Conservation (phyloP, 2,329 filamentous ascomycete genomes). For the Chaetomium sp. region DNA sequence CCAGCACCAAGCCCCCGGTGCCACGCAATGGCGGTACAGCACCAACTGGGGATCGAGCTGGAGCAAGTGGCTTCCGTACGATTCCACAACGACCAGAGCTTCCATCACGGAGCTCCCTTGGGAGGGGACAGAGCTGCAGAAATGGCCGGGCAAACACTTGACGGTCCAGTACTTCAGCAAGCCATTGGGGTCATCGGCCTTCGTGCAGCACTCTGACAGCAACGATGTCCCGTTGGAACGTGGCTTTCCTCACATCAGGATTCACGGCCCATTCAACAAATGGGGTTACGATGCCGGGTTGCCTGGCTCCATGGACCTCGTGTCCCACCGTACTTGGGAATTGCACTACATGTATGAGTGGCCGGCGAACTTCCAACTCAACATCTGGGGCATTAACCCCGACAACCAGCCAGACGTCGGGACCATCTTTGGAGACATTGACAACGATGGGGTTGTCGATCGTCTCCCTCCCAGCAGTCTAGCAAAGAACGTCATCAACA, state of each 20-base stretch:
- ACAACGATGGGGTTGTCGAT: constrained; percentile 62
- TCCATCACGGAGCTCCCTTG: constrained; percentile 51
- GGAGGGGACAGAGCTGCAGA: constrained; percentile 60
- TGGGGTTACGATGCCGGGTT: constrained; percentile 66
- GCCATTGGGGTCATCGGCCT: constrained; percentile 59
- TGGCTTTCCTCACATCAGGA: constrained; percentile 63
- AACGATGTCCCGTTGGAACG: constrained; percentile 44
- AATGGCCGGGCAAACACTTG: constrained; percentile 64
- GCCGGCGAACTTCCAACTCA: constrained; percentile 63
- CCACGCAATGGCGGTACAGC: constrained; percentile 64
- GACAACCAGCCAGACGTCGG: constrained; percentile 63
- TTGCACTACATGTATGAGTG: constrained; percentile 65
- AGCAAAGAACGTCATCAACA: constrained; percentile 58
- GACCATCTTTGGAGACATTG: constrained; percentile 62
- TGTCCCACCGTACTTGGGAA: constrained; percentile 55
- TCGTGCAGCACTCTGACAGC: constrained; percentile 62
- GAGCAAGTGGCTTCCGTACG: constrained; percentile 40
- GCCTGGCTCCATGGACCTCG: constrained; percentile 53
- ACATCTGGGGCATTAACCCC: constrained; percentile 67
- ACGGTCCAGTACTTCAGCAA: constrained; percentile 65
- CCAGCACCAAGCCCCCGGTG: constrained; percentile 62
- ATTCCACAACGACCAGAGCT: not conserved
- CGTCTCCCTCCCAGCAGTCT: constrained; percentile 62
- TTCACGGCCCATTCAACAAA: constrained; percentile 64
- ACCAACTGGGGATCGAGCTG: constrained; percentile 62